Percentiles rank a stretch among this genome's conserved stretches.
Conservation (phyloP, 2,329 filamentous ascomycete species). For the Cryphonectria parasitica region DNA sequence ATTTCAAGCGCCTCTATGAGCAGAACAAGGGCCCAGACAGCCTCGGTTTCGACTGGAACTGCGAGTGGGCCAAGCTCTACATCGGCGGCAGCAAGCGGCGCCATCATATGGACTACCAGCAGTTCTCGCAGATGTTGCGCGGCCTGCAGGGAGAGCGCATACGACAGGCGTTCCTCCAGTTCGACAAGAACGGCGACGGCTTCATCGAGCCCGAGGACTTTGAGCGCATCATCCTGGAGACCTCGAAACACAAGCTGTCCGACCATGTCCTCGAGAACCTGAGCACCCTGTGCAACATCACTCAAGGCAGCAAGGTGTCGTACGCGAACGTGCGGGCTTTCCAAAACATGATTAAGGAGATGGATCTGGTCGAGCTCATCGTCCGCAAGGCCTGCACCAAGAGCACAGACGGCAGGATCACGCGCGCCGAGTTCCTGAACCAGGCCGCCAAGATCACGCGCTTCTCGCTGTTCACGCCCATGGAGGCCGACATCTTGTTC, state of each 20-base stretch:
- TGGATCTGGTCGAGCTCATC: constrained; percentile 95
- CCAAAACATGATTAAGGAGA: constrained; percentile 96
- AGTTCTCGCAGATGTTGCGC: constrained; percentile 97
- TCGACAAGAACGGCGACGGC: constrained; percentile 89
- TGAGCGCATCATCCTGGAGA: constrained; percentile 93
- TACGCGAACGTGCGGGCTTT: constrained; percentile 98
- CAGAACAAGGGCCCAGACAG: constrained; percentile 82
- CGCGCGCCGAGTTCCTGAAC: constrained; percentile 89
- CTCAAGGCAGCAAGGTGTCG: constrained; percentile 87
- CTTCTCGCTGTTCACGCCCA: constrained; percentile 95
- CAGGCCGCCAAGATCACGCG: constrained; percentile 89
- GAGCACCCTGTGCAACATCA: constrained; percentile 92
- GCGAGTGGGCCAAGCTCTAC: constrained; percentile 94
- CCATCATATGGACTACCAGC: constrained; percentile 90
- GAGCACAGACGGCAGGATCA: constrained; percentile 90
- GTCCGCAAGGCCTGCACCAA: constrained; percentile 83
- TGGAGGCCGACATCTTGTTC: constrained; percentile 98
- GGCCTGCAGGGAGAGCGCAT: constrained; percentile 95
- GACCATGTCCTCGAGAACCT: constrained; percentile 93
- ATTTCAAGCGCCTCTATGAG: constrained; percentile 84
- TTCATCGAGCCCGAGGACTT: constrained; percentile 97
- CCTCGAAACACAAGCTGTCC: constrained; percentile 92
- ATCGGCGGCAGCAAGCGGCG: constrained; percentile 85
- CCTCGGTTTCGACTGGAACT: constrained; percentile 96
- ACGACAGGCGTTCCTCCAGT: constrained; percentile 88